These are phyloP conservation scores for Limnanthes douglasii DNA, from an alignment of 345 rosid genomes.

Conservation along the genomic window DNA sequence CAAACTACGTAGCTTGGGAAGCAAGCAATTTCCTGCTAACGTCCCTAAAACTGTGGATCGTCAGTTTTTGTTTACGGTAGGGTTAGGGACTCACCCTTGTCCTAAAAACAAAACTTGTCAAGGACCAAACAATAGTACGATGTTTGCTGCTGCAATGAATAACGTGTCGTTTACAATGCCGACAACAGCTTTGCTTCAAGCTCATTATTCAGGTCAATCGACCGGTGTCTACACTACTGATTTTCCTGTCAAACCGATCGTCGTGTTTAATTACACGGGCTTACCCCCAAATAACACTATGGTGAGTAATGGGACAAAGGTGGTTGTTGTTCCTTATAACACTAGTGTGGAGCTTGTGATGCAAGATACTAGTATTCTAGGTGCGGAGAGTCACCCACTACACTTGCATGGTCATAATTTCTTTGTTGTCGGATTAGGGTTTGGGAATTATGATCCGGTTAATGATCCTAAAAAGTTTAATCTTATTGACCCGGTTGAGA, in stretches of 20 bases:
- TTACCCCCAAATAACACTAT: slow-evolving; percentile 18
- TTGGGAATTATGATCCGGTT: slow-evolving; percentile 17
- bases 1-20: slow-evolving; percentile 24
- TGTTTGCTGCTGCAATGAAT: slow-evolving; percentile 26
- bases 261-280: slow-evolving; percentile 20
- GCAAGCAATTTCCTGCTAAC: slow-evolving; percentile 21
- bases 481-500: slow-evolving; percentile 20
- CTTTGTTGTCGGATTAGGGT: slow-evolving; percentile 21
- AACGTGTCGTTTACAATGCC: slow-evolving; percentile 27
- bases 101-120: slow-evolving; percentile 23
- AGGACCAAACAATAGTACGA: slow-evolving; percentile 26
- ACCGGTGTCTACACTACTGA: slow-evolving; percentile 26
- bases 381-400: slow-evolving; percentile 23
- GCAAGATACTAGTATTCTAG: slow-evolving; percentile 24
- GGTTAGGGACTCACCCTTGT: slow-evolving; percentile 28
- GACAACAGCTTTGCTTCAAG: slow-evolving; percentile 23
- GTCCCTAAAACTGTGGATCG: slow-evolving; percentile 21
- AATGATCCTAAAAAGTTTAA: slow-evolving; percentile 19
- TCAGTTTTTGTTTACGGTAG: slow-evolving; percentile 25
- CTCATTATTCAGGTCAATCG: slow-evolving; percentile 21
- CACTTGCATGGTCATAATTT: slow-evolving; percentile 26
- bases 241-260: slow-evolving; percentile 16
- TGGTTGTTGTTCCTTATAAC: slow-evolving; percentile 16
- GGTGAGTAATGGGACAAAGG: slow-evolving; percentile 13
- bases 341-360: slow-evolving; percentile 23